phyloP scores from a whole-genome alignment of 495 filamentous ascomycete genomes.

The Penicillium psychrofluorescens region DNA sequence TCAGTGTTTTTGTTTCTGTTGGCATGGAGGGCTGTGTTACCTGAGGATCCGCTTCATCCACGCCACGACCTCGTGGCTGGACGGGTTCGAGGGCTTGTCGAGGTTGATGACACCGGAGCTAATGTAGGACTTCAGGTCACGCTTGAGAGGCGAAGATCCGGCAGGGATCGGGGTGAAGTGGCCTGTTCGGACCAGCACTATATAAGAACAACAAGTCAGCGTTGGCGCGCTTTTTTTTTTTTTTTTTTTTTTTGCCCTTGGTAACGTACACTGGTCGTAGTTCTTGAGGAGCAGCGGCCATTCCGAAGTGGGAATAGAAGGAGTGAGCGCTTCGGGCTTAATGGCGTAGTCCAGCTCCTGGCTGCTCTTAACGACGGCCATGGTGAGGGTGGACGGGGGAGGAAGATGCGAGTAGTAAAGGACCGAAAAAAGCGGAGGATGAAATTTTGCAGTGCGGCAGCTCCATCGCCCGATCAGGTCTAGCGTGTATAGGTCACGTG shows the following conservation, averaged over 20 bases:
- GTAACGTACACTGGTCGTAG: constrained; percentile 64
- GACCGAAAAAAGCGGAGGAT: constrained; percentile 23
- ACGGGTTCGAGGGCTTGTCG: constrained; percentile 97
- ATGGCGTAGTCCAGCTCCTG: constrained; percentile 69
- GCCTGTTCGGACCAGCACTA: constrained; percentile 79
- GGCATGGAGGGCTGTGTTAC: constrained; percentile 35
- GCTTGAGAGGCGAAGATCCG: constrained; percentile 77
- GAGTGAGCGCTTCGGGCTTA: constrained; percentile 72
- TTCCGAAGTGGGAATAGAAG: constrained; percentile 64
- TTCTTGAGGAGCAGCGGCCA: constrained; percentile 93
- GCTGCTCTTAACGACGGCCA: constrained; percentile 52
- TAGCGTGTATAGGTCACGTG: constrained; percentile 18
- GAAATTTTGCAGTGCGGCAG: constrained; percentile 34
- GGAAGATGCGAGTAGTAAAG: constrained; percentile 13
- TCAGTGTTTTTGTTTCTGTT: constrained; percentile 10
- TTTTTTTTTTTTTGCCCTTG: too few species aligned
- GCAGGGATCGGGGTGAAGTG: constrained; percentile 92
- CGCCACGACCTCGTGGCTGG: constrained; percentile 95
- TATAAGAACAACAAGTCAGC: background rate
- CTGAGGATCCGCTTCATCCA: constrained; percentile 97
- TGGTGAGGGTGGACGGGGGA: constrained; percentile 20
- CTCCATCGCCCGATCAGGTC: constrained; percentile 18
- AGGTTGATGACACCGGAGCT: constrained; percentile 96
- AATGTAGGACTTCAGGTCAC: constrained; percentile 92
- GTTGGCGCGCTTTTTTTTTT: too few species aligned